phyloP scores from a whole-genome alignment of 768 basidiomycete genomes.

The Leccinum fibrillosum region DNA sequence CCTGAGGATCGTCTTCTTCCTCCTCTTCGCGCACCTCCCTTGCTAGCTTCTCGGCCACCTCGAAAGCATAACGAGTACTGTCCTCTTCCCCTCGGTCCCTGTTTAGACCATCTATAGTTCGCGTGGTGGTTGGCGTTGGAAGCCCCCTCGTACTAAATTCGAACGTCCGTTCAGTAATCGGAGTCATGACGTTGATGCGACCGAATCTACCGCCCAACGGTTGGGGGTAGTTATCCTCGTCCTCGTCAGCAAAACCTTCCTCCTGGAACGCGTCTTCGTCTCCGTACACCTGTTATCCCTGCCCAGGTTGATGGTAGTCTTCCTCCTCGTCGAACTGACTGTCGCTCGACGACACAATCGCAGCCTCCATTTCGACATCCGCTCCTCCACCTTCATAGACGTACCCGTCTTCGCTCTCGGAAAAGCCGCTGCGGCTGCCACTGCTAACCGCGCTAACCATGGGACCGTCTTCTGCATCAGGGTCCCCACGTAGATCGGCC shows the following conservation, averaged over 20 bases:
- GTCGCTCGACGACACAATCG: constrained; percentile 29
- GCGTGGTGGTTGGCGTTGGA: constrained; percentile 41
- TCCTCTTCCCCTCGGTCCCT: constrained; percentile 30
- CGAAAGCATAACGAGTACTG: constrained; percentile 41
- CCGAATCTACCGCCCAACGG: constrained; percentile 77
- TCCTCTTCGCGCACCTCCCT: constrained; percentile 38
- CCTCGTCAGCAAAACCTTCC: constrained; percentile 29
- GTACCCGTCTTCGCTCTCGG: constrained; percentile 35
- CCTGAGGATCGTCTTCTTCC: constrained; percentile 8
- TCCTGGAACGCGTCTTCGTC: constrained; percentile 27
- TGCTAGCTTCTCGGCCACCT: constrained; percentile 57
- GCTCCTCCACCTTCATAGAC: constrained; percentile 27
- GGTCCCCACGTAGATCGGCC: constrained; percentile 17
- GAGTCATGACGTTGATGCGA: constrained; percentile 91
- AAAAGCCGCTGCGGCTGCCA: constrained; percentile 29
- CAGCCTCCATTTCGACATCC: constrained; percentile 25
- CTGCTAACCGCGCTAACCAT: constrained; percentile 16
- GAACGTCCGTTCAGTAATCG: constrained; percentile 91
- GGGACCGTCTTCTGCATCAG: constrained; percentile 25
- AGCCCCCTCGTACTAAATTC: constrained; percentile 68
- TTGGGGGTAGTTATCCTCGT: constrained; percentile 31
- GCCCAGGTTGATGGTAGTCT: constrained; percentile 14
- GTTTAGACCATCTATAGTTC: constrained; percentile 38
- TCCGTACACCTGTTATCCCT: constrained; percentile 12
- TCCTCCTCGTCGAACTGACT: constrained; percentile 33